phyloP scores from a whole-genome alignment of 1,284 basidiomycete species.

The Melampsora medusae region DNA sequence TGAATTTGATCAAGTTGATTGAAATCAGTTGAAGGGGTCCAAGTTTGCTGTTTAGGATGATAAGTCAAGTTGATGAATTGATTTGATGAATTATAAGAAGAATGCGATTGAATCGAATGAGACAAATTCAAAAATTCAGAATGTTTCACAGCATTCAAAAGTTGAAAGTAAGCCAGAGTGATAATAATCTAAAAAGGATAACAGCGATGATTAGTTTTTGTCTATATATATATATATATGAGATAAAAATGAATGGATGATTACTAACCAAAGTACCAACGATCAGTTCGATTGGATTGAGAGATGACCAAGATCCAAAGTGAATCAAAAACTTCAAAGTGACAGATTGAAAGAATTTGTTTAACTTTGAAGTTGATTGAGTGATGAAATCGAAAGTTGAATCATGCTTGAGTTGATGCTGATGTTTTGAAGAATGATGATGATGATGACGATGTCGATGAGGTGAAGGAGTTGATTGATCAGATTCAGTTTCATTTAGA shows the following conservation, averaged over 20 bases:
- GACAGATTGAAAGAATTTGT: background rate
- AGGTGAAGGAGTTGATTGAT: too few species aligned
- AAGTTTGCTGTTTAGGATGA: background rate
- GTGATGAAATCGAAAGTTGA: background rate
- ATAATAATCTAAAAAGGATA: constrained; percentile 50
- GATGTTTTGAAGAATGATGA: background rate
- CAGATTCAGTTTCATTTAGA: too few species aligned
- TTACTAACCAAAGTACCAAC: constrained; percentile 32
- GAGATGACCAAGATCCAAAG: constrained; percentile 11
- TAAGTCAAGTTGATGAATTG: background rate
- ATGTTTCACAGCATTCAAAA: constrained; percentile 54
- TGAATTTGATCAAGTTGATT: constrained; percentile 6
- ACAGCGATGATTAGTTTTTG: constrained; percentile 12
- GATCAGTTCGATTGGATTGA: constrained; percentile 42
- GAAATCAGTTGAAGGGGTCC: background rate
- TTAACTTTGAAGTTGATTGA: background rate
- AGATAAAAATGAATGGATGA: background rate
- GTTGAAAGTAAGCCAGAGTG: constrained; percentile 55
- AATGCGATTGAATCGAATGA: background rate
- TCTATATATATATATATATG: background rate
- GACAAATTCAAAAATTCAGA: constrained; percentile 49
- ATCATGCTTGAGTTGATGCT: background rate
- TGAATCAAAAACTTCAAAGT: background rate
- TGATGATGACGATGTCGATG: too few species aligned
- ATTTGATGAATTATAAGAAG: background rate